phyloP scores from a whole-genome alignment of 768 basidiomycete species.

The Mycena galopus region DNA sequence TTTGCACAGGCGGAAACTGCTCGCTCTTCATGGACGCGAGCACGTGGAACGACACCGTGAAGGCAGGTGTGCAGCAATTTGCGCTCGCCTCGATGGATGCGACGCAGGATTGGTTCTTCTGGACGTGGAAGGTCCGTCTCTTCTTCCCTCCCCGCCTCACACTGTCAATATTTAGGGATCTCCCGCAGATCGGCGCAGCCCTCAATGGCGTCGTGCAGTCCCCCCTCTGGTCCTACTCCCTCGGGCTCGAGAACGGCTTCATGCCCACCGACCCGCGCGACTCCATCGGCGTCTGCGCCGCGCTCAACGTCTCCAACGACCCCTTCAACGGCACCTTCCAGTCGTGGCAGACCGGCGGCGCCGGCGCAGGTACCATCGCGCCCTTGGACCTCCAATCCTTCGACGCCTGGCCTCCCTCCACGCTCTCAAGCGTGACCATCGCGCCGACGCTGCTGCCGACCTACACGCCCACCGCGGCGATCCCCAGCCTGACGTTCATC shows the following conservation, averaged over 20 bases:
- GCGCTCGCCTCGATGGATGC: neutral
- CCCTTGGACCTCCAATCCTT: neutral
- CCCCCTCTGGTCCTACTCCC: neutral
- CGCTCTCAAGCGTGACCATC: neutral
- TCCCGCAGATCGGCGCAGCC: neutral
- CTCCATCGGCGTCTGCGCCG: neutral
- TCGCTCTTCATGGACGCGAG: neutral
- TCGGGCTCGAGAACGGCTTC: neutral
- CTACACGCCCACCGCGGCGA: neutral
- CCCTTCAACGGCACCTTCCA: neutral
- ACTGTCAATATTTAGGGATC: neutral
- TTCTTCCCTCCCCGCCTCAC: neutral
- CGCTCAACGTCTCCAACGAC: neutral
- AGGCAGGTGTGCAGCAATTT: neutral
- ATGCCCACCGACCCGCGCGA: conserved; percentile 6
- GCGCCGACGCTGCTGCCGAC: neutral
- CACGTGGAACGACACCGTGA: neutral
- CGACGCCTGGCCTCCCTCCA: neutral
- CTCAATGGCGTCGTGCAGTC: neutral
- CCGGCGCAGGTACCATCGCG: neutral
- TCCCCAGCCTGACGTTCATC: neutral
- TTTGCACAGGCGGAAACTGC: conserved; percentile 1
- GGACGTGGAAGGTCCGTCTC: conserved; percentile 6
- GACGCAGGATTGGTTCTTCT: conserved; percentile 3
- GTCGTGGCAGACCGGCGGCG: neutral